Base-by-base conservation (phyloP, 73 alveolate species). In the Paramecium primaurelia region DNA sequence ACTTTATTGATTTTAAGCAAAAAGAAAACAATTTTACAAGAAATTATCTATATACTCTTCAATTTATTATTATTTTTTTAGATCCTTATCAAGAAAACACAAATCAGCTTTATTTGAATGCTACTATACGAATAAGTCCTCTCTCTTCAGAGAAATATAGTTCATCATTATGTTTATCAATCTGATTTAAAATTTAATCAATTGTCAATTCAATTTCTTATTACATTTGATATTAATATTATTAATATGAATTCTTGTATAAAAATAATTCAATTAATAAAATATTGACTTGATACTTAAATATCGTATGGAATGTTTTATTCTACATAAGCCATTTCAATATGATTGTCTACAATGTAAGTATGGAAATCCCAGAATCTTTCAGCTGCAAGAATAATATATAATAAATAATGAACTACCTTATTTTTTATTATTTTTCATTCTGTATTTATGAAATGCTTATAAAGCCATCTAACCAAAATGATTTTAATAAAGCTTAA, bases 291-390 rank as follows among this genome's bases (percentile, higher is more conserved):
- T 7, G 94, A 89, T 26, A 96, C 98, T 64, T 93, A 40, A 28
- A 96, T 93, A 60, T 96, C 99, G 58, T 96, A 71, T 10, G 97
- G 98, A 37, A 96, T 86, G 71, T 93, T 96, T 26, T 96, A 86
- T 88, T 96, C 99, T 26, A 96, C 92, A 73, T 96, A 96, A 0
- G 99, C 99, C 99, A 96, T 96, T 59, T 95, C 98, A 54, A 71
- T 95, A 92, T 94, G 97, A 64, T 92, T 97, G 71, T 96, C 99
- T 11, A 96, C 98, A 20, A 85, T 85, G 86, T 96, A 96, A 26
- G 97, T 97, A 37, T 92, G 97, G 95, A 96, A 96, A 85, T 96
- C 99, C 60, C 97, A 96, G 94, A 93, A 95, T 80, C 75, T 80
- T 64, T 80, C 91, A 37, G 88, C 88, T 75, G 38, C 36, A 30